Evolutionary conservation across 805 yeast genomes (phyloP), one percentile per base, ranked within the genome.

Genomic region (Yamadazyma sp.): DNA sequence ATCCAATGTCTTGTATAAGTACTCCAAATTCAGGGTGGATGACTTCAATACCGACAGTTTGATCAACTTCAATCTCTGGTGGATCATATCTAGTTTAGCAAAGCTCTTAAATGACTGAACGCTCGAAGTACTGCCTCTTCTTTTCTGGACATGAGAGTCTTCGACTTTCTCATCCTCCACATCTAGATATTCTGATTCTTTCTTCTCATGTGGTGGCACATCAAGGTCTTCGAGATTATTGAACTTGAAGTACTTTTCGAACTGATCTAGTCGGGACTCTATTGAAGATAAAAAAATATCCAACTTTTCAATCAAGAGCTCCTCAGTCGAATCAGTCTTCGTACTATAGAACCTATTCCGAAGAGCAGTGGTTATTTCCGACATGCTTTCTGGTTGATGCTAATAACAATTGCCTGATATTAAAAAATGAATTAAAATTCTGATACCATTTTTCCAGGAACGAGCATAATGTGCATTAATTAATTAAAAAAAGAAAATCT

Each of bases 271-370:
- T 15, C 71, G 45, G 9, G 65, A 55, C 42, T 68, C 73, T n/a
- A 68, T 60, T 6, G 70, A 62, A n/a, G 69, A 58, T 14, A 68
- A 50, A 37, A 68, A 68, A n/a, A 47, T 46, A 37, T 68, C 73
- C 23, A 68, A 46, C 35, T 61, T 63, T 38, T 67, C 73, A 6
- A 67, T 62, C 40, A 68, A 53, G 3, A 62, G 37, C 45, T 67
- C 73, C 32, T 68, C 73, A 0, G 71, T 59, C 2, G 63, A 21
- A 22, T 35, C 38, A 7, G 33, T 5, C 4, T 24, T 12, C 13
- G 32, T 11, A 6, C 13, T 27, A 12, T 35, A 30, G 23, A 42
- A 37, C 28, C 49, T 28, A 22, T 42, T 42, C 16, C 44, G 35
- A 9, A 45, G 30, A 3, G 32, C 42, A 17, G 37, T 30, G n/a